These are phyloP conservation scores for Claviceps monticola DNA, from an alignment of 2,329 filamentous ascomycete genomes.

Conservation along the genomic window DNA sequence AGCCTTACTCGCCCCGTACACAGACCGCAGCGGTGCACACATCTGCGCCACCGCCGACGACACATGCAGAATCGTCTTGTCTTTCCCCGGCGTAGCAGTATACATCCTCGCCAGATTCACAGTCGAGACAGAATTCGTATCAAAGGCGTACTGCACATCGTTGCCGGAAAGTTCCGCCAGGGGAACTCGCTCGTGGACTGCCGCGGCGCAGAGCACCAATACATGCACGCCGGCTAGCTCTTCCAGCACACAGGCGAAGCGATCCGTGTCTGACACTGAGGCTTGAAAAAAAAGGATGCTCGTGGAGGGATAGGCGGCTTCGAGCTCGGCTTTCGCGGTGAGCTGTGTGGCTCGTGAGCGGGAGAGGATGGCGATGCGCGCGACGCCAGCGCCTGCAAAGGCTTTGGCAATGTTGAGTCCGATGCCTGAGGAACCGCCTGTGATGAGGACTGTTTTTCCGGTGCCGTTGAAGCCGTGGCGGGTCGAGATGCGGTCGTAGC, in stretches of 20 bases:
- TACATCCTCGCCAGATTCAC: neutral
- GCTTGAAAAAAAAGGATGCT: neutral
- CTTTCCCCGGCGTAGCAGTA: neutral
- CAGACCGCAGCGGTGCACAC: neutral
- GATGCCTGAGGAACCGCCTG: neutral
- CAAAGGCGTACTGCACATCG: neutral
- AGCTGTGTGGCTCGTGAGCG: neutral
- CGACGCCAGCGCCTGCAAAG: neutral
- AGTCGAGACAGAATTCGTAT: neutral
- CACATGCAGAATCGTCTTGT: neutral
- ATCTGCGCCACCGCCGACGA: conserved; percentile 1
- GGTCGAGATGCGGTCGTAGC: conserved; percentile 2
- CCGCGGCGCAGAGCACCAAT: neutral
- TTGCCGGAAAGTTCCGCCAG: neutral
- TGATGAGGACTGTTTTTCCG: neutral
- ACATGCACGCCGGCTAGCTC: neutral
- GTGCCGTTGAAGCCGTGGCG: neutral
- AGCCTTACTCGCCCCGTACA: conserved; percentile 1
- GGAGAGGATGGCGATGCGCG: neutral
- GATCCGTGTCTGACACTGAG: neutral
- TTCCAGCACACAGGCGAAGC: neutral
- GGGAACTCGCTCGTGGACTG: neutral
- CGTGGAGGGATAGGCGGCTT: neutral
- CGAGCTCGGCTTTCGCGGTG: neutral
- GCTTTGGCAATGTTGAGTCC: neutral